These are phyloP conservation scores for Phytophthora syringae DNA, from an alignment of 352 stramenopile genomes.

Conservation along the genomic window DNA sequence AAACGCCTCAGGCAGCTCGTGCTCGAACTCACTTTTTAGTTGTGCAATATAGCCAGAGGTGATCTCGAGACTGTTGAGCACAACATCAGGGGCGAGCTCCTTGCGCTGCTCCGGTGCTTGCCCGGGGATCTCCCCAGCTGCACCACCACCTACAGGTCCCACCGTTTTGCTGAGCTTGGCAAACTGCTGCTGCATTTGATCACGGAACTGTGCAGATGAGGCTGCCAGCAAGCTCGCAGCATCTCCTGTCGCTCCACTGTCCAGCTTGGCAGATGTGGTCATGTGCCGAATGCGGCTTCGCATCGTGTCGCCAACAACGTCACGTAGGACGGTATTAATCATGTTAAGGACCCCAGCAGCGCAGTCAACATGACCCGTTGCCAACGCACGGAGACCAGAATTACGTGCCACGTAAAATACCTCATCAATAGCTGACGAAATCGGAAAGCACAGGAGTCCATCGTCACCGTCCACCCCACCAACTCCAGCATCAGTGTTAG, in stretches of 20 bases:
- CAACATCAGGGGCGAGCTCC: conserved; percentile 72
- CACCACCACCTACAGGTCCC: conserved; percentile 41
- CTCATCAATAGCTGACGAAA: conserved; percentile 88
- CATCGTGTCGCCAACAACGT: conserved; percentile 83
- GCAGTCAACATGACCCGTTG: conserved; percentile 84
- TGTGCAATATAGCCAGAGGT: conserved; percentile 83
- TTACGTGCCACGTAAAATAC: conserved; percentile 90
- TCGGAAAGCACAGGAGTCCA: conserved; percentile 62
- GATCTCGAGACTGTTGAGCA: conserved; percentile 85
- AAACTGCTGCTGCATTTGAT: conserved; percentile 87
- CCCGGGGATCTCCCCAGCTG: conserved; percentile 16
- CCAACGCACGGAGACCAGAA: conserved; percentile 78
- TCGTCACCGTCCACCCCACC: conserved; percentile 21
- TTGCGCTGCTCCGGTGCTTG: conserved; percentile 49
- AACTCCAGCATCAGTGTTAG: conserved; percentile 4
- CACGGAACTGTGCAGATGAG: conserved; percentile 74
- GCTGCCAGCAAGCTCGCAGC: conserved; percentile 51
- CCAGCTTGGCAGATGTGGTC: conserved; percentile 65
- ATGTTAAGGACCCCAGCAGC: conserved; percentile 86
- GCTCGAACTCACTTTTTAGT: conserved; percentile 79
- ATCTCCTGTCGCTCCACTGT: conserved; percentile 44
- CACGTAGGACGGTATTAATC: conserved; percentile 83
- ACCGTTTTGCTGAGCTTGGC: conserved; percentile 89
- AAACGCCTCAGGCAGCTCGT: conserved; percentile 74
- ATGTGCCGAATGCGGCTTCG: conserved; percentile 80